A percentile compares a stretch with the other conserved stretches of the same genome.
Conservation (phyloP, 1,284 basidiomycete species). For the Trichosporon sp. region DNA sequence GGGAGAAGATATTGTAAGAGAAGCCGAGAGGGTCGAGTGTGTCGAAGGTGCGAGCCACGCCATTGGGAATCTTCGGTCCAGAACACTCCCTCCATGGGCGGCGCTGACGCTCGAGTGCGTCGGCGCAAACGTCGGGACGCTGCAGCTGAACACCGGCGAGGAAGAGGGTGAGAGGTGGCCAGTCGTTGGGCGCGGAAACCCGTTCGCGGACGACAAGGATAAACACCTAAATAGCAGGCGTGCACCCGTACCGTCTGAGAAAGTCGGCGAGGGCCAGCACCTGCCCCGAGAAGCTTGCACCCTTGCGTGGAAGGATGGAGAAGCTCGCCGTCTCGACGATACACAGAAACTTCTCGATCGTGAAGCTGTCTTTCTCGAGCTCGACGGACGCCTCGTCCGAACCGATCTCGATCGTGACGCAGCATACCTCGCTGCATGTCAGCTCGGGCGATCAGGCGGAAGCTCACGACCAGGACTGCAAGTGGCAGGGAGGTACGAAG, state of each 20-base stretch:
- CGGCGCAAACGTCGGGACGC: background rate
- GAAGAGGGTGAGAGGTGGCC: constrained; percentile 6
- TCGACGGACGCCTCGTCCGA: constrained; percentile 12
- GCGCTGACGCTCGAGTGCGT: background rate
- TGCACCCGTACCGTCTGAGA: background rate
- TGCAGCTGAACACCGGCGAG: background rate
- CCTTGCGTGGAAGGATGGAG: background rate
- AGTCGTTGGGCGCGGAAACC: background rate
- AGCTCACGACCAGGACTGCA: constrained; percentile 6
- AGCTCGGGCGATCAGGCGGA: background rate
- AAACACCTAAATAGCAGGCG: background rate
- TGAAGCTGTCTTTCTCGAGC: background rate
- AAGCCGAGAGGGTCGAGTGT: background rate
- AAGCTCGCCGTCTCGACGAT: background rate
- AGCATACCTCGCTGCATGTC: background rate
- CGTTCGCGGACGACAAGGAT: background rate
- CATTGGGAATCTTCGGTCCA: background rate
- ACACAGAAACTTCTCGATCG: background rate
- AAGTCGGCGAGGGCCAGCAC: background rate
- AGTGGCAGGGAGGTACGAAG: background rate
- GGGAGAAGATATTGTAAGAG: constrained; percentile 2
- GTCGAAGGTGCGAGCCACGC: background rate
- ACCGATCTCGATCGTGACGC: background rate
- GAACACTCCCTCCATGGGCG: background rate
- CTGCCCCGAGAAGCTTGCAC: background rate